Conservation (phyloP, 176 grass and related monocot genomes). For the Phoenix roebelenii region DNA sequence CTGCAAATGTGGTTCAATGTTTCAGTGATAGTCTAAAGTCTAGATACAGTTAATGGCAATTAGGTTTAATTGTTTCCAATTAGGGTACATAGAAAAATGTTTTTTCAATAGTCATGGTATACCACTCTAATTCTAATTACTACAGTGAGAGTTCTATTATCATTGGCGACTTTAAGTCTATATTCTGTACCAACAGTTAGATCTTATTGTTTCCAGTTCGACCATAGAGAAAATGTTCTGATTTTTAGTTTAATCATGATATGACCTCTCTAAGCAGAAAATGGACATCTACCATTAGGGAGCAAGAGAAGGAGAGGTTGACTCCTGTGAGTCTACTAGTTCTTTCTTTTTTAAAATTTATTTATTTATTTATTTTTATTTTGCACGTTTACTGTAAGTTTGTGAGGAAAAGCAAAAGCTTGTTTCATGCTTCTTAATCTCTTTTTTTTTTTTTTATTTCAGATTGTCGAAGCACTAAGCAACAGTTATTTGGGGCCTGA, state of each 20-base stretch:
- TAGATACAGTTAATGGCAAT: too few species aligned
- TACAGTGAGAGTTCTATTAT: too few species aligned
- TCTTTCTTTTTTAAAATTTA: background rate
- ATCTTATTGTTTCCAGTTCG: too few species aligned
- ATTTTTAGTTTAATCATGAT: slow-evolving; percentile 2
- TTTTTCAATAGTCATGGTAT: too few species aligned
- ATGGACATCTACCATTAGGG: slow-evolving; percentile 74
- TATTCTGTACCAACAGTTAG: too few species aligned
- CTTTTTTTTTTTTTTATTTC: slow-evolving; percentile 27
- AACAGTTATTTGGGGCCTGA: slow-evolving; percentile 96
- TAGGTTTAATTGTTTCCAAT: too few species aligned
- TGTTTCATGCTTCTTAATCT: slow-evolving; percentile 1
- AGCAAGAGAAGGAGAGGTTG: slow-evolving; percentile 86
- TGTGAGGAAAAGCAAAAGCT: too few species aligned
- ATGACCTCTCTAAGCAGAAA: slow-evolving; percentile 45
- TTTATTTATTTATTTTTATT: slow-evolving; percentile 14
- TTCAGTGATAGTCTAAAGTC: too few species aligned
- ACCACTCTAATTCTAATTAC: too few species aligned
- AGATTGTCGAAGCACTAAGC: slow-evolving; percentile 97
- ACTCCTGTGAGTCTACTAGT: slow-evolving; percentile 55
- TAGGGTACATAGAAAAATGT: too few species aligned
- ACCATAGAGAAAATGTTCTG: background rate
- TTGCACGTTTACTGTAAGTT: slow-evolving; percentile 1
- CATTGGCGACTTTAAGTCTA: too few species aligned
- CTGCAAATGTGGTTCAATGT: too few species aligned